A percentile compares a stretch with the other conserved stretches of the same genome.
phyloP scores from a whole-genome alignment of 1,139 yeast genomes.

The Arxiozyma telluris region DNA sequence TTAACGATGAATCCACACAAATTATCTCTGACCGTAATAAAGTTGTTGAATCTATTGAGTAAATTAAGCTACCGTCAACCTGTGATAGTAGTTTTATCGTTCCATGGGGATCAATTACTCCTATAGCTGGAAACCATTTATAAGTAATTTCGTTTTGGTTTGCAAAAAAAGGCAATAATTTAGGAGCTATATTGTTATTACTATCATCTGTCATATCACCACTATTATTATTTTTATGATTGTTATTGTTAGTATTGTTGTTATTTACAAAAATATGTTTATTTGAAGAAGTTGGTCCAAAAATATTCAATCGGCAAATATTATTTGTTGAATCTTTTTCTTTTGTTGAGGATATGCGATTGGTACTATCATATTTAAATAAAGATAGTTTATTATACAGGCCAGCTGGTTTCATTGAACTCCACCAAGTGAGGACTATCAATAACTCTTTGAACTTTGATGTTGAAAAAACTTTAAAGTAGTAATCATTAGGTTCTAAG shows the following conservation, averaged over 20 bases:
- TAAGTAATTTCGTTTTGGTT: slow-evolving; percentile 31
- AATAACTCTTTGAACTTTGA: slow-evolving; percentile 39
- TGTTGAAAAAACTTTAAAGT: not conserved
- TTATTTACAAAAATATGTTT: slow-evolving; percentile 24
- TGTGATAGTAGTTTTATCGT: slow-evolving; percentile 53
- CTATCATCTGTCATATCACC: slow-evolving; percentile 1
- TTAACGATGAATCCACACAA: slow-evolving; percentile 58
- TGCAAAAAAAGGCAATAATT: not conserved
- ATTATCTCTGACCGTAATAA: slow-evolving; percentile 60
- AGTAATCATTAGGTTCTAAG: slow-evolving; percentile 3
- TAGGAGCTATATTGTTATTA: slow-evolving; percentile 12
- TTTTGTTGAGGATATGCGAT: slow-evolving; percentile 1
- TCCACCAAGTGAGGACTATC: slow-evolving; percentile 56
- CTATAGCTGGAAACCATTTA: slow-evolving; percentile 73
- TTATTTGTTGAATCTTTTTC: slow-evolving; percentile 28
- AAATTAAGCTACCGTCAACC: slow-evolving; percentile 57
- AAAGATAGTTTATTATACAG: slow-evolving; percentile 41
- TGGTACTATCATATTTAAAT: slow-evolving; percentile 7
- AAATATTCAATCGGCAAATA: slow-evolving; percentile 58
- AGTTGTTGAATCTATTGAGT: slow-evolving; percentile 49
- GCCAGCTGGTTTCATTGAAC: slow-evolving; percentile 48
- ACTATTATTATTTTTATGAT: no score
- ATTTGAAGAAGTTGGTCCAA: slow-evolving; percentile 47
- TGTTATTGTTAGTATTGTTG: slow-evolving; percentile 13
- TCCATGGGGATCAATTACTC: slow-evolving; percentile 62